These are phyloP conservation scores for Stachybotrys elegans DNA, from an alignment of 2,329 filamentous ascomycete species.

Conservation along the genomic window DNA sequence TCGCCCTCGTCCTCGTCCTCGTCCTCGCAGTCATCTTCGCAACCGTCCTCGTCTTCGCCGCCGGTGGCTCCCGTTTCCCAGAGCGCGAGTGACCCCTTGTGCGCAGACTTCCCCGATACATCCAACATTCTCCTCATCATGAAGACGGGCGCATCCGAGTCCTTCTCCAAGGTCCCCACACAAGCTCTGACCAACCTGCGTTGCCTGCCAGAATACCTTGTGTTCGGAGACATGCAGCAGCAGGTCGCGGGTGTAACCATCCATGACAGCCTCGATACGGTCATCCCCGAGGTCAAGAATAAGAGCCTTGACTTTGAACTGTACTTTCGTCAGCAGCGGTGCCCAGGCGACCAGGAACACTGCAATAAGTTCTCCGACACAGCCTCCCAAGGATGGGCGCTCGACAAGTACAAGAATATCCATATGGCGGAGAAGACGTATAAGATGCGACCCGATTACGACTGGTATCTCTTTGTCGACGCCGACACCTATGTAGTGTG, in stretches of 20 bases:
- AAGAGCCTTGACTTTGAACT: slow-evolving; percentile 46
- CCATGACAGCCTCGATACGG: slow-evolving; percentile 40
- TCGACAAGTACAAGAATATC: slow-evolving; percentile 60
- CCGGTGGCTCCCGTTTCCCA: slow-evolving; percentile 9
- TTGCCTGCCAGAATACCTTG: slow-evolving; percentile 45
- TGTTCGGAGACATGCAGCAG: slow-evolving; percentile 55
- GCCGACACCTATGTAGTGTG: slow-evolving; percentile 54
- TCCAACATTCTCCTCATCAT: slow-evolving; percentile 45
- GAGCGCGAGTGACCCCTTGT: slow-evolving; percentile 19
- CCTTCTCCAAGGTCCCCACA: slow-evolving; percentile 45
- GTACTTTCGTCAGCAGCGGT: slow-evolving; percentile 39
- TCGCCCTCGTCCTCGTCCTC: background rate
- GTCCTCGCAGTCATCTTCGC: background rate
- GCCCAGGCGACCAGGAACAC: slow-evolving; percentile 38
- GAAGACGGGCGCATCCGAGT: slow-evolving; percentile 54
- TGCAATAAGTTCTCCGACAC: slow-evolving; percentile 29
- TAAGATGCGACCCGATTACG: slow-evolving; percentile 40
- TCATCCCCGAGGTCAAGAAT: slow-evolving; percentile 36
- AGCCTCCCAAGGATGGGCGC: slow-evolving; percentile 38
- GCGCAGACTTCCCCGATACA: slow-evolving; percentile 36
- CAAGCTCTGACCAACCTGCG: slow-evolving; percentile 48
- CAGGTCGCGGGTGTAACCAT: slow-evolving; percentile 38
- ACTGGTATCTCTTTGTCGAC: slow-evolving; percentile 58
- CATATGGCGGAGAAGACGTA: slow-evolving; percentile 54
- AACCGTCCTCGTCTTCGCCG: background rate